Percentiles rank a stretch among this genome's conserved stretches.
Evolutionary conservation across 805 yeast genomes (phyloP).

Genomic region (Sugiyamaella qingdaonensis): DNA sequence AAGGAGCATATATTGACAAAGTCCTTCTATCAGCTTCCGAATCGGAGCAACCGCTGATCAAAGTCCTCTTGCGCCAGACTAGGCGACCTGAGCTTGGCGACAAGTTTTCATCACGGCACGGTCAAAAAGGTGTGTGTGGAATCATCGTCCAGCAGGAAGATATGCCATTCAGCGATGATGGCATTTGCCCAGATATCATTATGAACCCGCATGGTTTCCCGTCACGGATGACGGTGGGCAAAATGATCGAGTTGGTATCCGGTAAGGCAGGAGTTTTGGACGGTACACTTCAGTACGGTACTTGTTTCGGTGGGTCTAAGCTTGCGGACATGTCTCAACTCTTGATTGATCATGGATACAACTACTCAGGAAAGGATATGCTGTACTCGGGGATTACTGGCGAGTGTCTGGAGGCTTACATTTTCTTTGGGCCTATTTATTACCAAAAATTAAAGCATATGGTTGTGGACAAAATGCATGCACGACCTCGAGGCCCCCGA

Average conservation of each 20-base stretch:
- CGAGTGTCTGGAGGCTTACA: slow-evolving; percentile 93
- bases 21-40: slow-evolving; percentile 97
- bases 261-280: slow-evolving; percentile 97
- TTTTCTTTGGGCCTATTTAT: slow-evolving; percentile 97
- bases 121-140: slow-evolving; percentile 99
- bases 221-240: slow-evolving; percentile 99
- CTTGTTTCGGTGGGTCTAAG: slow-evolving; percentile 98
- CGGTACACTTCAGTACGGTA: slow-evolving; percentile 90
- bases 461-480: slow-evolving; percentile 99
- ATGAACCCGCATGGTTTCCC: slow-evolving; percentile 99
- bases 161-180: slow-evolving; percentile 90
- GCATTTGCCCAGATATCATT: slow-evolving; percentile 90
- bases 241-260: slow-evolving; percentile 92
- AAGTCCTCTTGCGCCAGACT: slow-evolving; percentile 88
- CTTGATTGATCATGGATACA: slow-evolving; percentile 85
- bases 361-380: slow-evolving; percentile 96
- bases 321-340: slow-evolving; percentile 91
- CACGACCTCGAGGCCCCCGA: slow-evolving; percentile 98
- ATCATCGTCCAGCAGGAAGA: slow-evolving; percentile 96
- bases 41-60: slow-evolving; percentile 89
- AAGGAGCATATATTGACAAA: slow-evolving; percentile 91
- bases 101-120: slow-evolving; percentile 95
- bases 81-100: slow-evolving; percentile 98
- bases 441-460: slow-evolving; percentile 97
- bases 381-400: slow-evolving; percentile 96